These are phyloP conservation scores for Hemisphaericaspora nanyangensis DNA, from an alignment of 805 yeast genomes.

Conservation along the genomic window DNA sequence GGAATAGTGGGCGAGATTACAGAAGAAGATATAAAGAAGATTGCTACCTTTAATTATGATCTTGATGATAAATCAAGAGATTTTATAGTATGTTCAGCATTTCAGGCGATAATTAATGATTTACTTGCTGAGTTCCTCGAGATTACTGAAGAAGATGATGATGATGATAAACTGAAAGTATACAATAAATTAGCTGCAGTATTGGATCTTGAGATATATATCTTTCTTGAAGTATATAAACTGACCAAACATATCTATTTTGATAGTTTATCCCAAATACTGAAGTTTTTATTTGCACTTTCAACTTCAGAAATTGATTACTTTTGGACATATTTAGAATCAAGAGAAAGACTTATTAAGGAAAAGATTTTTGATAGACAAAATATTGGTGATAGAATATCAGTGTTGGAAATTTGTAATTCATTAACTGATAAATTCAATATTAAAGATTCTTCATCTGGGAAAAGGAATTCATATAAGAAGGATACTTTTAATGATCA, in stretches of 20 bases:
- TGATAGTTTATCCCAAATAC: slow-evolving; percentile 18
- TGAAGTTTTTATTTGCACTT: slow-evolving; percentile 19
- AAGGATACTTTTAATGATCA: slow-evolving; percentile 38
- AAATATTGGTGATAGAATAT: slow-evolving; percentile 31
- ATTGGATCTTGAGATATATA: slow-evolving; percentile 23
- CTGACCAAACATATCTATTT: slow-evolving; percentile 22
- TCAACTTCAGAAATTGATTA: slow-evolving; percentile 17
- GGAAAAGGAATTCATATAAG: slow-evolving; percentile 24
- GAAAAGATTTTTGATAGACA: slow-evolving; percentile 23
- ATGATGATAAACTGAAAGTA: background rate
- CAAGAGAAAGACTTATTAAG: slow-evolving; percentile 22
- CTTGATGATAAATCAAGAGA: slow-evolving; percentile 19
- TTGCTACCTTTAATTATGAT: slow-evolving; percentile 19
- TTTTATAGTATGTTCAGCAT: slow-evolving; percentile 17
- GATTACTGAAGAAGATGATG: background rate
- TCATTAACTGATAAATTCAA: slow-evolving; percentile 29
- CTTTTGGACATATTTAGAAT: slow-evolving; percentile 39
- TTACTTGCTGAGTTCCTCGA: background rate
- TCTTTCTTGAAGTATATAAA: slow-evolving; percentile 13
- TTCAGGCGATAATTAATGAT: slow-evolving; percentile 12
- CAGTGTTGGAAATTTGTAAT: slow-evolving; percentile 38
- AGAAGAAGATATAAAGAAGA: slow-evolving; percentile 9
- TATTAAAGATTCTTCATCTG: slow-evolving; percentile 9
- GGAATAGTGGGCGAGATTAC: slow-evolving; percentile 1
- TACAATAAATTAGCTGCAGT: slow-evolving; percentile 16